These are phyloP conservation scores for Fusarium sp. DNA, from an alignment of 2,329 filamentous ascomycete species.

Conservation along the genomic window DNA sequence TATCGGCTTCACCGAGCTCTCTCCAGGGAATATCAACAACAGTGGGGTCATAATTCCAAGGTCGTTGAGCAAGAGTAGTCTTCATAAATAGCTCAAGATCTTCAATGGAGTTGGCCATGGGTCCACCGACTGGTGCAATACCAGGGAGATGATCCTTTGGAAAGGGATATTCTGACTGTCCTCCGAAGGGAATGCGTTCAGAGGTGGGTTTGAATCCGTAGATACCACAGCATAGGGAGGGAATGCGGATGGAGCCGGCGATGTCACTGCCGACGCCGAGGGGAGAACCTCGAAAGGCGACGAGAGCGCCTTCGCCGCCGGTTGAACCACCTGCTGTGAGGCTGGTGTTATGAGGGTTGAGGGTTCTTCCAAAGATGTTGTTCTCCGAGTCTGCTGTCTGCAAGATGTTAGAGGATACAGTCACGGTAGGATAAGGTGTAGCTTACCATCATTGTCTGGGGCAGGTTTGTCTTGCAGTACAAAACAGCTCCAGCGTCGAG, in stretches of 20 bases:
- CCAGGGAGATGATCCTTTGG: slow-evolving; percentile 30
- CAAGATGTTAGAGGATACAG: not conserved
- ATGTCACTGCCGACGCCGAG: slow-evolving; percentile 46
- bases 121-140: slow-evolving; percentile 56
- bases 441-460: slow-evolving; percentile 71
- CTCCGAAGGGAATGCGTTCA: slow-evolving; percentile 63
- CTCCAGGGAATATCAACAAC: slow-evolving; percentile 61
- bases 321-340: slow-evolving; percentile 45
- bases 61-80: slow-evolving; percentile 52
- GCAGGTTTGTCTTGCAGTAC: slow-evolving; percentile 61
- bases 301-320: slow-evolving; percentile 41
- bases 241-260: slow-evolving; percentile 62
- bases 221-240: slow-evolving; percentile 65
- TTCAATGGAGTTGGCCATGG: slow-evolving; percentile 55
- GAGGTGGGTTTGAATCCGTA: slow-evolving; percentile 67
- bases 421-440: accelerated
- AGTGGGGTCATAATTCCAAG: slow-evolving; percentile 59
- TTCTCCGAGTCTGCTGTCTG: slow-evolving; percentile 55
- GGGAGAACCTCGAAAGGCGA: slow-evolving; percentile 41
- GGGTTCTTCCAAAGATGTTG: slow-evolving; percentile 44
- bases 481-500: slow-evolving; percentile 46
- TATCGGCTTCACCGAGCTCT: slow-evolving; percentile 28
- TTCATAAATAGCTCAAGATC: slow-evolving; percentile 49
- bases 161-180: slow-evolving; percentile 38
- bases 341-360: slow-evolving; percentile 51